Conservation (phyloP, 179 eudicot genomes). For the Spergularia azorica region DNA sequence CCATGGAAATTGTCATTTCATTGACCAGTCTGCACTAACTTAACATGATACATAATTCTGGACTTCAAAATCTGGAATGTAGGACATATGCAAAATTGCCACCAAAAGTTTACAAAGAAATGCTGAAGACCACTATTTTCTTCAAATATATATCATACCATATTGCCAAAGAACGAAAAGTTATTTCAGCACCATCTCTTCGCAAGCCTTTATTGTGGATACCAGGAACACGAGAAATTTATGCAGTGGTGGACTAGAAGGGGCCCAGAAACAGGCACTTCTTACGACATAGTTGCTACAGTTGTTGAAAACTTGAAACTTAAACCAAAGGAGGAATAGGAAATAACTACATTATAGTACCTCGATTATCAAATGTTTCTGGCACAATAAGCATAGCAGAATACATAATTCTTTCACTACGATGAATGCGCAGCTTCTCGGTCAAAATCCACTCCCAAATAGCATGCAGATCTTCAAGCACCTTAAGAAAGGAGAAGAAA, state of each 20-base stretch:
- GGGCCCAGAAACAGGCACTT: neutral
- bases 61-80: neutral
- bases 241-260: neutral
- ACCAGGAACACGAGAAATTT: conserved; percentile 4
- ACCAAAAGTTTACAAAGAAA: conserved; percentile 10
- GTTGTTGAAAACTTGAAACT: neutral
- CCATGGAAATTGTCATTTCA: conserved; percentile 4
- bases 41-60: neutral
- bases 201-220: neutral
- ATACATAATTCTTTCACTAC: conserved; percentile 65
- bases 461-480: conserved; percentile 80
- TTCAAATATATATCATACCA: conserved; percentile 5
- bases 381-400: conserved; percentile 89
- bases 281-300: neutral
- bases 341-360: conserved; percentile 37
- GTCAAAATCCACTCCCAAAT: conserved; percentile 97
- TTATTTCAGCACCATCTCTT: neutral
- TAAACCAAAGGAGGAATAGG: conserved; percentile 9
- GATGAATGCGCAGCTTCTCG: conserved; percentile 72
- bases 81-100: neutral
- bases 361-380: conserved; percentile 90
- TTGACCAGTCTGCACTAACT: neutral
- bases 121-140: neutral
- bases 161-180: neutral
- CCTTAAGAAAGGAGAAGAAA: conserved; percentile 40